Base-by-base conservation (phyloP, 805 yeast species). In the Monosporozyma siamensis region DNA sequence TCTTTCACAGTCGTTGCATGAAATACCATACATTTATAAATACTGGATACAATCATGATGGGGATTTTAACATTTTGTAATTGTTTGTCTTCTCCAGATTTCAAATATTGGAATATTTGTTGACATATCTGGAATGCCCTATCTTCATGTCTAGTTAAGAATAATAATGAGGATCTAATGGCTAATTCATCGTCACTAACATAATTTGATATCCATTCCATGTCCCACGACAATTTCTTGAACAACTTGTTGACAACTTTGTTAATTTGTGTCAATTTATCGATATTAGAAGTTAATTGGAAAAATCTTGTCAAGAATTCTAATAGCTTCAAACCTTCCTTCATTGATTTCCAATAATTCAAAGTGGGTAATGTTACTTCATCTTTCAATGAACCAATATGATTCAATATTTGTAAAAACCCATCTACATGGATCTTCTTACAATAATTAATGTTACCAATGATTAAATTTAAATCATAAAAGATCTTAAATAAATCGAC, bases 51-150 rank as follows among this genome's bases (percentile, higher is more conserved):
- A 15, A 81, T 48, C 47, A 72, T 76, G 39, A 64, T 64, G 2
- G 88, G 85, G 31, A 78, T 66, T 0, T 72, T 56, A 17, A 66
- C 53, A 29, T 69, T 62, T 14, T 78, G 76, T 1, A 82, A 82
- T 43, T 74, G 78, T 18, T 32, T 32, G 10, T 32, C 35, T 32
- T 32, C 23, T 8, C 35, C 35, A 20, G 21, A 17, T 15, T 68
- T 44, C n/a, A 75, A 49, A 22, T 66, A 65, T 47, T 75, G 76
- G 59, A 70, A 76, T 32, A 73, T 53, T 34, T 58, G 64, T 14
- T 64, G 63, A 35, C 69, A 64, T 8, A 76, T 46, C 2, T 47
- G 42, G 2, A 42, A 24, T n/a, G 59, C 54, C 22, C 54, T 56
- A 2, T 51, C 41, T 2, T 41, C 29, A 8, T 40, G 34, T 35